Conservation (phyloP, 2,329 filamentous ascomycete species). For the Stemphylium beticola region DNA sequence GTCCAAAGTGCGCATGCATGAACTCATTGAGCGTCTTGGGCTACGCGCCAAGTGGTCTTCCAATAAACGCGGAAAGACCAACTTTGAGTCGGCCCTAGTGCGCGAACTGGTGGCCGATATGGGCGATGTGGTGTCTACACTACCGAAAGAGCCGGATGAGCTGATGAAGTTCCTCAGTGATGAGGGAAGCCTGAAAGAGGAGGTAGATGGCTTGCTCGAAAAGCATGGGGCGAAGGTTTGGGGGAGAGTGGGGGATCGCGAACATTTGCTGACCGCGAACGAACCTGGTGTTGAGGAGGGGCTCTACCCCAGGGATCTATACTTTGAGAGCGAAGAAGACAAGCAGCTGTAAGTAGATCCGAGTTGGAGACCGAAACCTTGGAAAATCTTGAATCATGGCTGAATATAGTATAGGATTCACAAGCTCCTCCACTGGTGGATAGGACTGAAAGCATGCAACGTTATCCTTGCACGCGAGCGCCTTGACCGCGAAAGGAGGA, state of each 20-base stretch:
- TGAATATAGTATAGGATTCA: slow-evolving; percentile 35
- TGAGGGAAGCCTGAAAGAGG: slow-evolving; percentile 36
- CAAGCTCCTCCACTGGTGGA: slow-evolving; percentile 46
- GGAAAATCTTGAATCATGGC: slow-evolving; percentile 1
- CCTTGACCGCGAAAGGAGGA: slow-evolving; percentile 42
- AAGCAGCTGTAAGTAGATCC: slow-evolving; percentile 32
- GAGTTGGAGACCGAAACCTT: not conserved
- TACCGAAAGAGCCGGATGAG: slow-evolving; percentile 45
- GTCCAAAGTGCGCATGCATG: slow-evolving; percentile 46
- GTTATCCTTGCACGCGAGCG: slow-evolving; percentile 46
- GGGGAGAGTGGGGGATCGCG: slow-evolving; percentile 38
- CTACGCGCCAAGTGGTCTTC: slow-evolving; percentile 46
- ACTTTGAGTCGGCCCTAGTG: slow-evolving; percentile 44
- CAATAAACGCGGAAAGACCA: slow-evolving; percentile 48
- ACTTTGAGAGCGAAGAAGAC: slow-evolving; percentile 42
- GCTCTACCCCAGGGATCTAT: slow-evolving; percentile 41
- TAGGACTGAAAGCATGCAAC: slow-evolving; percentile 46
- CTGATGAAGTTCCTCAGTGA: slow-evolving; percentile 37
- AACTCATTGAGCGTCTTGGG: slow-evolving; percentile 45
- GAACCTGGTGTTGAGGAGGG: slow-evolving; percentile 41
- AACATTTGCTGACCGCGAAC: slow-evolving; percentile 42
- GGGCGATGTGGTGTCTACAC: slow-evolving; percentile 38
- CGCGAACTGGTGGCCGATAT: slow-evolving; percentile 45
- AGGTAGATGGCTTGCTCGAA: slow-evolving; percentile 38
- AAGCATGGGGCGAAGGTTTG: slow-evolving; percentile 44